Conservation (phyloP, 1,284 basidiomycete genomes). For the Trichosporon sp. region DNA sequence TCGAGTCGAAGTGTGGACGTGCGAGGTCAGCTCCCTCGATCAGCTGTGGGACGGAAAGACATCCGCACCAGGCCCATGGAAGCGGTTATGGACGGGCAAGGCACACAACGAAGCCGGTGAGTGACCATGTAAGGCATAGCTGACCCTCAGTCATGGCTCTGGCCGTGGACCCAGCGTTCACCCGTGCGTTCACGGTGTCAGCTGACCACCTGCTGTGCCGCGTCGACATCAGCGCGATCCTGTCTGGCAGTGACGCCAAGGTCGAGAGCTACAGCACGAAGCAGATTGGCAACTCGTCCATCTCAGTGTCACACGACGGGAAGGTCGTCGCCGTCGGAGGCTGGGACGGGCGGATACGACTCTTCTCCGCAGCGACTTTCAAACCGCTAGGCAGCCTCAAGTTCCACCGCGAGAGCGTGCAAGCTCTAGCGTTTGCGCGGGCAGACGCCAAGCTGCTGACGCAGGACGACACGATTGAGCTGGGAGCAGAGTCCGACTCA, state of each 20-base stretch:
- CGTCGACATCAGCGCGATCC: conserved; percentile 48
- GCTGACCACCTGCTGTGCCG: conserved; percentile 72
- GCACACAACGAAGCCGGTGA: conserved; percentile 71
- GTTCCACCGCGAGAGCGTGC: conserved; percentile 70
- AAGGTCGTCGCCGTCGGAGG: conserved; percentile 73
- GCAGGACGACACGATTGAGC: conserved; percentile 17
- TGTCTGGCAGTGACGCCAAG: background rate
- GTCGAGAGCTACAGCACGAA: conserved; percentile 53
- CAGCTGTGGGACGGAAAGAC: conserved; percentile 23
- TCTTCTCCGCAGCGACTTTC: conserved; percentile 68
- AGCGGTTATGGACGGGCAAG: conserved; percentile 61
- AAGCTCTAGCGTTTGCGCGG: conserved; percentile 63
- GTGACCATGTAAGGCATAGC: no score
- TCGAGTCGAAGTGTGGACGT: conserved; percentile 60
- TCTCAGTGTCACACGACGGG: conserved; percentile 69
- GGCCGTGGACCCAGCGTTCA: conserved; percentile 58
- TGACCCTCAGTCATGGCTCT: conserved; percentile 70
- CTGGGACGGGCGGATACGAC: conserved; percentile 80
- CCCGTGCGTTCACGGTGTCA: conserved; percentile 68
- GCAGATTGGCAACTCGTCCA: conserved; percentile 66
- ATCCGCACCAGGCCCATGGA: conserved; percentile 55
- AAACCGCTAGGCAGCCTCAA: conserved; percentile 71
- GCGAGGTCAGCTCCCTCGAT: conserved; percentile 25
- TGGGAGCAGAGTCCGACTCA: conserved; percentile 49
- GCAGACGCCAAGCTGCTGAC: conserved; percentile 7